Evolutionary conservation across 2,329 filamentous ascomycete genomes (phyloP).

Genomic region (Boeremia exigua): DNA sequence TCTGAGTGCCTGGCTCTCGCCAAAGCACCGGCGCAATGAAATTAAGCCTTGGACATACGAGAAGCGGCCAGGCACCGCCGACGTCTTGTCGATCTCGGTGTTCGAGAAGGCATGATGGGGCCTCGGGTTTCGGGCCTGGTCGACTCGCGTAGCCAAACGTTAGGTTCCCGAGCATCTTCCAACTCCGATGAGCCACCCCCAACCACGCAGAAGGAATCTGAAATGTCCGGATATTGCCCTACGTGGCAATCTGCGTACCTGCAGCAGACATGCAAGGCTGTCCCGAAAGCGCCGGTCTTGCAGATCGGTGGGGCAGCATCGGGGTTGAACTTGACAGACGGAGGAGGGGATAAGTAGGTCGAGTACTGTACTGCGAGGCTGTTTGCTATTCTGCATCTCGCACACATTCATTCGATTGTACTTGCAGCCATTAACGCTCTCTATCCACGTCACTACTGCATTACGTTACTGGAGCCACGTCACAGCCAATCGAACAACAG

Average conservation of each 20-base stretch:
- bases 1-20: constrained; percentile 54
- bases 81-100: constrained; percentile 1
- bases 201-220: constrained; percentile 2
- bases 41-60: background rate
- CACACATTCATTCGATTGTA: background rate
- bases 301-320: constrained; percentile 12
- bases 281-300: constrained; percentile 8
- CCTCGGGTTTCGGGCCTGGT: constrained; percentile 18
- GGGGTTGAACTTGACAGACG: background rate
- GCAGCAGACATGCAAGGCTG: constrained; percentile 12
- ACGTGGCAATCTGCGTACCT: constrained; percentile 11
- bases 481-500: constrained; percentile 1
- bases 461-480: background rate
- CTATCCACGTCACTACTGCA: background rate
- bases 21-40: background rate
- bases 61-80: background rate
- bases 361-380: background rate
- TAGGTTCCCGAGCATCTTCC: constrained; percentile 8
- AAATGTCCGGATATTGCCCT: constrained; percentile 4
- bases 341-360: constrained; percentile 5
- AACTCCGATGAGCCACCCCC: constrained; percentile 17
- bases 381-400: background rate
- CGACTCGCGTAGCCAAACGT: constrained; percentile 10
- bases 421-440: background rate
- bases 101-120: background rate